phyloP scores from a whole-genome alignment of 1,284 basidiomycete species.

The Ceratobasidium sp. region DNA sequence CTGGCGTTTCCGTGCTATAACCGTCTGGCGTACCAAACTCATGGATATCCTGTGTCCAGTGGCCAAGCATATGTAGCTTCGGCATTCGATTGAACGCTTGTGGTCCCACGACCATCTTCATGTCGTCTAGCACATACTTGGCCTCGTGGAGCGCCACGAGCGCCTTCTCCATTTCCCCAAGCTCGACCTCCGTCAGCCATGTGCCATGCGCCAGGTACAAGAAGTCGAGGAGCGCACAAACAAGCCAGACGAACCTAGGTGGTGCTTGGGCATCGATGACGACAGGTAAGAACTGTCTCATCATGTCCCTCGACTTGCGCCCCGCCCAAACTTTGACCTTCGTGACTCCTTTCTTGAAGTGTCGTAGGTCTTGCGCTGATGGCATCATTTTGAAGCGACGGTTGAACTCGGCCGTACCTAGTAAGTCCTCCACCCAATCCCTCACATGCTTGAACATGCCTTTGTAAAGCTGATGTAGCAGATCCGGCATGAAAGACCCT shows the following conservation, averaged over 20 bases:
- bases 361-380: neutral
- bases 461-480: too few relatives aligned
- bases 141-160: neutral
- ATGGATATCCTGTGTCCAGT: conserved; percentile 6
- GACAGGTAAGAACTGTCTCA: neutral
- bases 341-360: neutral
- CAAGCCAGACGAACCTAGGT: neutral
- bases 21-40: conserved; percentile 25
- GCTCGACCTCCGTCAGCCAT: neutral
- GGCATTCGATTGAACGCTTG: neutral
- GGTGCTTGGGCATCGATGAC: neutral
- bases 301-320: neutral
- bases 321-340: neutral
- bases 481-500: conserved; percentile 16
- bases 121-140: neutral
- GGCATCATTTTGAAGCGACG: too few relatives aligned
- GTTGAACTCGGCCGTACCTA: too few relatives aligned
- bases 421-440: neutral
- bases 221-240: neutral
- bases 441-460: conserved; percentile 8
- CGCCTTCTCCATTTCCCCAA: neutral
- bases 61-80: conserved; percentile 14
- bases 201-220: neutral
- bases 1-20: conserved; percentile 22
- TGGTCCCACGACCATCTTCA: too few relatives aligned